Evolutionary conservation across 495 filamentous ascomycete species (phyloP), one percentile per base, ranked within the genome.

Genomic region (Aspergillus hancockii): DNA sequence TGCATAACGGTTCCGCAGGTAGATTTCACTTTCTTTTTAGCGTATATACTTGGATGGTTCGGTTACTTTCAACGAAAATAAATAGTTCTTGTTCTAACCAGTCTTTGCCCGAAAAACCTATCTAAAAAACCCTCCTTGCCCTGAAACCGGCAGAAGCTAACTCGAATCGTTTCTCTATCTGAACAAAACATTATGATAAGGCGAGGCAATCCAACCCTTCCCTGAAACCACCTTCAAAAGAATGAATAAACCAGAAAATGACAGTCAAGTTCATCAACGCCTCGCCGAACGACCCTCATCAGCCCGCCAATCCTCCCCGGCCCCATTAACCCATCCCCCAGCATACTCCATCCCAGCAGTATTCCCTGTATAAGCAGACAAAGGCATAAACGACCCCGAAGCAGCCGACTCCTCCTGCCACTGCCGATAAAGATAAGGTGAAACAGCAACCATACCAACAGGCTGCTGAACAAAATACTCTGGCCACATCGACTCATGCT

Each of bases 371-470:
- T 67, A 62, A 12, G 56, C 30, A 9, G 32, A 21, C 56, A 64
- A 53, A 13, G 65, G 56, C 45, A 52, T 58, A 22, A 41, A 49
- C 8, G 59, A 41, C 6, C 54, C 59, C 9, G 56, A 58, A 12
- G 54, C 36, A 8, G 55, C 57, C 23, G 56, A 51, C 21, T 54
- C 46, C 32, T 54, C 54, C 8, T 54, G 58, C 52, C 60, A 65
- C 25, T 61, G 60, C 2, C 45, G 58, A 51, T 62, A 65, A 22
- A 64, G 51, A 8, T 58, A 58, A 23, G 63, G 63, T 19, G 63
- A 68, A 13, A 66, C 41, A 28, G 54, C 63, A 30, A 60, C 49
- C 30, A 32, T 28, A 16, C 53, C 61, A 28, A 55, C 41, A n/a
- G 59, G 47, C 23, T 56, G 59, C 1, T 38, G 28, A 10, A 53